Percentiles rank a stretch among this genome's conserved stretches.
Conservation (phyloP, 1,139 yeast genomes). For the Hyphopichia wangnamkhiaoensis region DNA sequence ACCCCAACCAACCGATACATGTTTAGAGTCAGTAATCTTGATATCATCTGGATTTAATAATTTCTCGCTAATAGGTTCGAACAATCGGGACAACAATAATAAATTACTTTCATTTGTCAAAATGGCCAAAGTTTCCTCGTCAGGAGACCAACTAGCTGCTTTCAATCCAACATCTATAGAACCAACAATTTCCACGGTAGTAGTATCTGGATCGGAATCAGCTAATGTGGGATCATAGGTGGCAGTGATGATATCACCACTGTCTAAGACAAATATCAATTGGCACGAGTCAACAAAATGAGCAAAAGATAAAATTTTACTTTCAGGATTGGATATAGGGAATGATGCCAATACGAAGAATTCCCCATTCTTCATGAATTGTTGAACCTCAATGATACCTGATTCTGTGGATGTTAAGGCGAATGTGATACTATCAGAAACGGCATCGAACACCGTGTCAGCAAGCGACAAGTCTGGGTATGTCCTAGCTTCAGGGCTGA, state of each 20-base stretch:
- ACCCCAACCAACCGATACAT: conserved; percentile 99
- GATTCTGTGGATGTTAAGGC: conserved; percentile 64
- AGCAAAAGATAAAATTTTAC: conserved; percentile 45
- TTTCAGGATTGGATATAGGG: conserved; percentile 30
- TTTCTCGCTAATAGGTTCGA: conserved; percentile 78
- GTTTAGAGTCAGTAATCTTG: conserved; percentile 61
- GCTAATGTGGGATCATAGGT: conserved; percentile 54
- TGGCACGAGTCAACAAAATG: conserved; percentile 69
- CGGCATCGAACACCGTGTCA: conserved; percentile 70
- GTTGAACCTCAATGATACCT: conserved; percentile 52
- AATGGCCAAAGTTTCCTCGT: conserved; percentile 80
- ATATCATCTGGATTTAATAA: conserved; percentile 63
- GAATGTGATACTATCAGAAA: conserved; percentile 71
- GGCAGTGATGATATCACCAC: conserved; percentile 71
- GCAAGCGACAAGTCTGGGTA: conserved; percentile 64
- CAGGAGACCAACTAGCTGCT: conserved; percentile 87
- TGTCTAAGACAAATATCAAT: conserved; percentile 59
- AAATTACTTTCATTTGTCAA: conserved; percentile 65
- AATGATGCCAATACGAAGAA: conserved; percentile 57
- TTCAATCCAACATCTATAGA: conserved; percentile 74
- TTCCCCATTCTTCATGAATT: conserved; percentile 59
- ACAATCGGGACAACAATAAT: conserved; percentile 68
- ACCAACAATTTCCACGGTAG: conserved; percentile 76
- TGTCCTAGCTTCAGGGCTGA: conserved; percentile 49
- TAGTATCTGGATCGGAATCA: conserved; percentile 54